phyloP scores from a whole-genome alignment of 2,329 filamentous ascomycete species.

The Aspergillus felis region DNA sequence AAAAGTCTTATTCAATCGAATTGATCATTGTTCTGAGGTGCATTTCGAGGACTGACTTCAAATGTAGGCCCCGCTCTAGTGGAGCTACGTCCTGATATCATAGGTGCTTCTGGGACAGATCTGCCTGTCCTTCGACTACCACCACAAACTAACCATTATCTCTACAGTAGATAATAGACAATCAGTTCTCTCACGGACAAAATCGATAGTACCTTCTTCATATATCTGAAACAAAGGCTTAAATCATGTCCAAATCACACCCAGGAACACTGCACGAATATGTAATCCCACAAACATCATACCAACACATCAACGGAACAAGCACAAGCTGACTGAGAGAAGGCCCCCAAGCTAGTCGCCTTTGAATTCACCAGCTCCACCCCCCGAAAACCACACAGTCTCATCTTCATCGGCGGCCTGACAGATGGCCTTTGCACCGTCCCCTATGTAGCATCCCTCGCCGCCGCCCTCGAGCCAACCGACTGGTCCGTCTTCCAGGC shows the following conservation, averaged over 20 bases:
- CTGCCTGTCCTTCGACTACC: background rate
- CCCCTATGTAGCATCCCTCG: conserved; percentile 50
- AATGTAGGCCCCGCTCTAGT: background rate
- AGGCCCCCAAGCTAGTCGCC: conserved; percentile 38
- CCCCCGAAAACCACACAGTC: conserved; percentile 40
- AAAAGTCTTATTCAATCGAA: background rate
- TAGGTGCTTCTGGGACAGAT: background rate
- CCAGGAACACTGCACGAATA: conserved; percentile 35
- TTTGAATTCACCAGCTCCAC: conserved; percentile 36
- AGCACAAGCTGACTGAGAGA: conserved; percentile 3
- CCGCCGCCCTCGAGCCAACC: conserved; percentile 44
- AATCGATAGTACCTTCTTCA: background rate
- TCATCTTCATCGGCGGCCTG: conserved; percentile 59
- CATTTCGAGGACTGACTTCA: background rate
- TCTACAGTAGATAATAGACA: background rate
- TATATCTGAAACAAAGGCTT: background rate
- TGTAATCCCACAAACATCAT: conserved; percentile 19
- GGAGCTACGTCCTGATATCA: background rate
- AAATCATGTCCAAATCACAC: conserved; percentile 20
- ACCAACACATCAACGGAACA: background rate
- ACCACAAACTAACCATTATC: background rate
- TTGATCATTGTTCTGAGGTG: background rate
- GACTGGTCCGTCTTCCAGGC: conserved; percentile 53
- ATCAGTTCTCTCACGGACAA: no score
- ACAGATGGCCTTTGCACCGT: conserved; percentile 56